Evolutionary conservation across 225 moss, liverwort and hornwort genomes (phyloP), one percentile per base, ranked within the genome.

Genomic region (Straminergon stramineum): DNA sequence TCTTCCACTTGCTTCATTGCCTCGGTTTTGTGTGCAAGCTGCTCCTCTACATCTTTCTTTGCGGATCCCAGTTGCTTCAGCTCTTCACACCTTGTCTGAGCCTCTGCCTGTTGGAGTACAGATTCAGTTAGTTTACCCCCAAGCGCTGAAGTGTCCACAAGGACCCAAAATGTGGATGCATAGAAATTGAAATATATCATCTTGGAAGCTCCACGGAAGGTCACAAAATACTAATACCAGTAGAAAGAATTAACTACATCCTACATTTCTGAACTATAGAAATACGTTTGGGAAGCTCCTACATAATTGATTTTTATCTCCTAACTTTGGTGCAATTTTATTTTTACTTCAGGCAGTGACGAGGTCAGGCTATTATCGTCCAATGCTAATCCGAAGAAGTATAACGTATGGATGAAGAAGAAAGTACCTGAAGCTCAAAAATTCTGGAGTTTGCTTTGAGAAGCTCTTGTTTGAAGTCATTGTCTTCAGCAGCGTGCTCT

Each of bases 401-500:
- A 56, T 6, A 52, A 30, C 62, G 30, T 37, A 70, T 10, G 22
- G 55, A 68, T 5, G 24, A 48, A 10, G 68, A 67, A 69, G 57
- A 37, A 18, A 65, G 75, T 90, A 91, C 93, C 91, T 93, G 76
- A 79, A 93, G 91, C 80, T 89, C 93, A 35, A 51, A 86, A 57
- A 89, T 78, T 77, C 58, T 84, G 51, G 84, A 32, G 37, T 93
- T 91, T 30, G 91, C 93, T 81, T 73, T n/a, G 79, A 91, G 88
- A 53, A 91, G 87, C 81, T 91, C 93, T 77, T 91, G 93, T 71
- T 90, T 90, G 81, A 88, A 89, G 87, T 90, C 93, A 24, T 91
- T 68, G 37, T 85, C 90, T 84, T 93, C 90, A 69, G 81, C 90
- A 79, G 90, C 88, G 55, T 89, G 90, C 89, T 93, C 90, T 91